Evolutionary conservation across 2,329 filamentous ascomycete species (phyloP), one percentile per base, ranked within the genome.

Genomic region (Xylaria sp.): DNA sequence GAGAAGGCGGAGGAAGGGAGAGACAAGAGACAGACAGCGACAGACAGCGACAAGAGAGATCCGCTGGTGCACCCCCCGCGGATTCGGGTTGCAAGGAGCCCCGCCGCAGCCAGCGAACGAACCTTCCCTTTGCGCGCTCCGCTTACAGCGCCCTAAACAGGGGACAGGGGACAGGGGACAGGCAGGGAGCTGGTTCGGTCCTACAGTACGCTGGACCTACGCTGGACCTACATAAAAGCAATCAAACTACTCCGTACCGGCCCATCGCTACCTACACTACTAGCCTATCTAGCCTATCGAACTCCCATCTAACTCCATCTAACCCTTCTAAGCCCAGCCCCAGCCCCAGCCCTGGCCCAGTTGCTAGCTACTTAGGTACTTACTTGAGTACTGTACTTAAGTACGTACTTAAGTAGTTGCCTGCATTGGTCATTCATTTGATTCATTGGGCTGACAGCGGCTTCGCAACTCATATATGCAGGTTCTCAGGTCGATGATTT

Each of bases 401-500:
- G 29, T 33, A 35, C 49, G 29, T 17, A 40, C 43, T 46, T 17
- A 46, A 63, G 64, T 54, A 33, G 56, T n/a, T n/a, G 44, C 52
- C 63, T 62, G 58, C 59, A 51, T 61, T 54, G 65, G 63, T 57
- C 57, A 69, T n/a, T n/a, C n/a, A n/a, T n/a, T n/a, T n/a, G n/a
- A n/a, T n/a, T n/a, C n/a, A n/a, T 72, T 70, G 60, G 58, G 68
- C 70, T 73, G 68, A 72, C 70, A 64, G 65, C 61, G 63, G 54
- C 66, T 65, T 68, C 62, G 61, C 63, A 64, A 60, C 67, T 69
- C 62, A 70, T 73, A 67, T 67, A 71, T 73, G 70, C 68, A 73
- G 71, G 67, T 67, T 64, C 66, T 62, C 66, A 71, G 64, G 65
- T 67, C 67, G 72, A 70, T 68, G 71, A 72, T 72, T 73, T 70